These are phyloP conservation scores for Tulasnella sp. DNA, from an alignment of 768 basidiomycete genomes.

Conservation along the genomic window DNA sequence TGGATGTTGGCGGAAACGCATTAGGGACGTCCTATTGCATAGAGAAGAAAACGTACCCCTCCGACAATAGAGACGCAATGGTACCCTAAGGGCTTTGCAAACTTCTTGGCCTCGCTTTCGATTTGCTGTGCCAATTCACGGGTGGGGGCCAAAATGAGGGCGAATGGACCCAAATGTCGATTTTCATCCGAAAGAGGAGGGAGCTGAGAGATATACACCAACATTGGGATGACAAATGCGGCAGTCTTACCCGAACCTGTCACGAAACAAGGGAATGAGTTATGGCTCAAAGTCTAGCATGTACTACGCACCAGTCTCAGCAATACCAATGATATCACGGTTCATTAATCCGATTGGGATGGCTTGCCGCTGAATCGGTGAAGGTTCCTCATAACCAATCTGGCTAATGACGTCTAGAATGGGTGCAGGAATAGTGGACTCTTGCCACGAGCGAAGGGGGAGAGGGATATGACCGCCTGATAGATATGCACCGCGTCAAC, in stretches of 20 bases:
- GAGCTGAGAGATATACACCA: slow-evolving; percentile 80
- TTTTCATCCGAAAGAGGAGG: slow-evolving; percentile 85
- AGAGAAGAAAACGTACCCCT: slow-evolving; percentile 46
- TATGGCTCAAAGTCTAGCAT: not conserved
- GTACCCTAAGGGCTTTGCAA: slow-evolving; percentile 80
- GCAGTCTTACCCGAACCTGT: slow-evolving; percentile 97
- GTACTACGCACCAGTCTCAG: slow-evolving; percentile 70
- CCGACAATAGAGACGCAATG: slow-evolving; percentile 97
- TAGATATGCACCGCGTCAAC: not conserved
- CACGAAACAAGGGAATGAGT: not conserved
- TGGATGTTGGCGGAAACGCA: slow-evolving; percentile 23
- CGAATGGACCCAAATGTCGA: slow-evolving; percentile 85
- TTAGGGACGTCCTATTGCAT: not conserved
- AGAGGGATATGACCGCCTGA: slow-evolving; percentile 86
- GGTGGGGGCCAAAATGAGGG: slow-evolving; percentile 90
- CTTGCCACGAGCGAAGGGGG: slow-evolving; percentile 83
- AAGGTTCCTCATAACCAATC: slow-evolving; percentile 95
- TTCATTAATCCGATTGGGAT: slow-evolving; percentile 98
- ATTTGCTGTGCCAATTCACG: slow-evolving; percentile 98
- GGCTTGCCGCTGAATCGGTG: slow-evolving; percentile 93
- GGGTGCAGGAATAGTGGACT: slow-evolving; percentile 65
- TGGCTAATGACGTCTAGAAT: slow-evolving; percentile 76
- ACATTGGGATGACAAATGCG: slow-evolving; percentile 96
- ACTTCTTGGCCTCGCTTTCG: slow-evolving; percentile 82
- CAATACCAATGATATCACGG: slow-evolving; percentile 95